A percentile compares a stretch with the other conserved stretches of the same genome.
Evolutionary conservation across 108 stramenopile genomes (phyloP).

Genomic region (Thalassiosira profunda): DNA sequence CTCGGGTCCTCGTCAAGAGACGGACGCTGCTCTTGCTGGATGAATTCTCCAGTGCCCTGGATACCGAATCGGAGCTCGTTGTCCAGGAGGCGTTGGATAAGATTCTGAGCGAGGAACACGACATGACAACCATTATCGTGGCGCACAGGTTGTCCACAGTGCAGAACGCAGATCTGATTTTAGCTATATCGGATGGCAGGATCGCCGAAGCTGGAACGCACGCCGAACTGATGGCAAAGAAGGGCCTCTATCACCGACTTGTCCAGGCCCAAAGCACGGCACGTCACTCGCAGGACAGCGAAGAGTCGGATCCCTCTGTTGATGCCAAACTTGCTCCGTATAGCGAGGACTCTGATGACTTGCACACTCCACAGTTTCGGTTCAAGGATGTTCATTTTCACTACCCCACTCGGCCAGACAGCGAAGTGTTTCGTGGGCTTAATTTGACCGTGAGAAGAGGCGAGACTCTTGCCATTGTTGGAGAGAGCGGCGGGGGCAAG

Average conservation of each 20-base stretch:
- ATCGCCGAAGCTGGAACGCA: conserved; percentile 95
- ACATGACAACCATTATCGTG: conserved; percentile 51
- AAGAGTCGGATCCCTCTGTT: no score
- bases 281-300: not conserved
- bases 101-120: conserved; percentile 22
- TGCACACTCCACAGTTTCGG: conserved; percentile 38
- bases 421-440: conserved; percentile 60
- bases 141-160: conserved; percentile 74
- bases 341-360: not conserved
- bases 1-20: conserved; percentile 61
- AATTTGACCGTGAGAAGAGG: conserved; percentile 60
- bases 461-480: conserved; percentile 57
- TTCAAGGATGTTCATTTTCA: conserved; percentile 79
- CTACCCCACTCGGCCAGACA: conserved; percentile 88
- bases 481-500: conserved; percentile 77
- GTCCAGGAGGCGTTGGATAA: conserved; percentile 52
- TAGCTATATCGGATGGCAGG: conserved; percentile 81
- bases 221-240: conserved; percentile 71
- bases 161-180: conserved; percentile 76
- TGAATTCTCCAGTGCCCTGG: conserved; percentile 55
- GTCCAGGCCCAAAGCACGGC: conserved; percentile 84
- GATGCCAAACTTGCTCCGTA: no score
- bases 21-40: conserved; percentile 51
- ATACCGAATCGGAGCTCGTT: conserved; percentile 44
- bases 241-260: conserved; percentile 69